phyloP scores from a whole-genome alignment of 345 rosid genomes.

The Cochlearia excelsa region DNA sequence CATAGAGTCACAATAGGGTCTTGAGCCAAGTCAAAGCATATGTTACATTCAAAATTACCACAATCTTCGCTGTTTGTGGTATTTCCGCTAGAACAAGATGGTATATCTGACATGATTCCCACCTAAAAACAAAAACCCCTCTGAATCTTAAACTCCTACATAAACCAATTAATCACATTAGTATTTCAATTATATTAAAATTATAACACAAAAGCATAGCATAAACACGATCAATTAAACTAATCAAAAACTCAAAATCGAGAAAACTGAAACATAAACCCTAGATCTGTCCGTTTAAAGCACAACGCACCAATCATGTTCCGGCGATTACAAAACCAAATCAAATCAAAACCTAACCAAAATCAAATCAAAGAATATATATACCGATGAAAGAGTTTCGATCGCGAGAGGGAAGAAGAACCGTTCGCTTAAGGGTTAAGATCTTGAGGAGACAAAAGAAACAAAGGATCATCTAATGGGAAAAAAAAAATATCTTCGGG shows the following conservation, averaged over 20 bases:
- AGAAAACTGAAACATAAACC: conserved; percentile 19
- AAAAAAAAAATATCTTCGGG: background rate
- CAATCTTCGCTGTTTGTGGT: conserved; percentile 59
- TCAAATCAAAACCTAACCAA: conserved; percentile 2
- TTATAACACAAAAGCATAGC: background rate
- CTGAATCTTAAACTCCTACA: conserved; percentile 20
- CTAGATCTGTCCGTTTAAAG: conserved; percentile 31
- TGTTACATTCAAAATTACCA: conserved; percentile 90
- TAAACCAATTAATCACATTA: background rate
- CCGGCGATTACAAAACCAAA: conserved; percentile 2
- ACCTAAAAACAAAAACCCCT: conserved; percentile 39
- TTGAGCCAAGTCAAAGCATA: conserved; percentile 97
- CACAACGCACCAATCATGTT: conserved; percentile 3
- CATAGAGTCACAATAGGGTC: conserved; percentile 97
- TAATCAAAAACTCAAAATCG: conserved; percentile 8
- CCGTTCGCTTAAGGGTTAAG: conserved; percentile 29
- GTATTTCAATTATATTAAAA: background rate
- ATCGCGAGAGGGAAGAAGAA: conserved; percentile 13
- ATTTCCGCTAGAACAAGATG: conserved; percentile 52
- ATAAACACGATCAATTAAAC: background rate
- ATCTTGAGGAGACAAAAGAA: conserved; percentile 16
- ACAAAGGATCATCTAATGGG: background rate
- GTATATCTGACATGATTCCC: conserved; percentile 66
- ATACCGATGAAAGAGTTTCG: conserved; percentile 24
- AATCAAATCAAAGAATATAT: conserved; percentile 10